Percentiles rank a stretch among this genome's conserved stretches.
phyloP scores from a whole-genome alignment of 148 eudicot genomes.

The Polygonum aviculare region DNA sequence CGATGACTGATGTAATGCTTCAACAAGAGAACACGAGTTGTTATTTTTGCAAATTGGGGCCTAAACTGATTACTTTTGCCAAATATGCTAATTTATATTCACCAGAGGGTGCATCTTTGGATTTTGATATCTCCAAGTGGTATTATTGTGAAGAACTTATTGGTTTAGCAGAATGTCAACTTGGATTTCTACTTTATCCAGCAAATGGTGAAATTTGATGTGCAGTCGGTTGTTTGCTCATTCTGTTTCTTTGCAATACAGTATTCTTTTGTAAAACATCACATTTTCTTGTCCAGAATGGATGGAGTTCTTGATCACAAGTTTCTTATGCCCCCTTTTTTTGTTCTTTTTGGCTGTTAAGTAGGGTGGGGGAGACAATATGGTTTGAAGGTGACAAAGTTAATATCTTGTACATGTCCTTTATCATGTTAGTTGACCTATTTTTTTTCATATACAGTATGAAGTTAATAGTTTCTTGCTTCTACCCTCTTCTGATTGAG shows the following conservation, averaged over 20 bases:
- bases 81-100: neutral
- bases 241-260: neutral
- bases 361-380: neutral
- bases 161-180: neutral
- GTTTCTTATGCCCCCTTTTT: neutral
- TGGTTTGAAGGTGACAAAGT: neutral
- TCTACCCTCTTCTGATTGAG: constrained; percentile 15
- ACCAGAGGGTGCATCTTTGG: neutral
- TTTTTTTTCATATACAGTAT: neutral
- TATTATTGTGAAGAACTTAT: neutral
- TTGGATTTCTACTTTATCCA: neutral
- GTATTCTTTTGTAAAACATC: neutral
- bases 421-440: neutral
- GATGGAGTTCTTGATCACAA: neutral
- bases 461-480: neutral
- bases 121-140: neutral
- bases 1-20: too few species aligned
- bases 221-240: neutral
- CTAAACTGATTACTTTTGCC: neutral
- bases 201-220: neutral
- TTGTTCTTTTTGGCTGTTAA: neutral
- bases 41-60: neutral
- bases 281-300: neutral
- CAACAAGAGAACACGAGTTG: too few species aligned
- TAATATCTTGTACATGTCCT: neutral